Evolutionary conservation across 176 grass and related monocot genomes (phyloP).

Genomic region (Aegilops longissima): DNA sequence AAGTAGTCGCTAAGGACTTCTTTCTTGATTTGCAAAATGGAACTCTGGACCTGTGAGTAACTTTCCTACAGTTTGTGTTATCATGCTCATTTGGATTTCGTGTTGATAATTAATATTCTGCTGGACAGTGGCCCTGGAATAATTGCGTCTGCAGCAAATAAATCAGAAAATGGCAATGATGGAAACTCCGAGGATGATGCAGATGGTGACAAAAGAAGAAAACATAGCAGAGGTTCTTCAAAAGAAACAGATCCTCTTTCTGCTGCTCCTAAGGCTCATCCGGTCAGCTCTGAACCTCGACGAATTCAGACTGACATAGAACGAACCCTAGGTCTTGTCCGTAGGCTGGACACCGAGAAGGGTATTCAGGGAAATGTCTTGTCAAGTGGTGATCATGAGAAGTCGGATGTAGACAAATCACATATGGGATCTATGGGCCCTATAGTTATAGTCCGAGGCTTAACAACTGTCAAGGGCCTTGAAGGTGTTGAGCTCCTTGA

Average conservation of each 20-base stretch:
- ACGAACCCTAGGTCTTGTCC: conserved; percentile 59
- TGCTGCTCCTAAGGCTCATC: conserved; percentile 73
- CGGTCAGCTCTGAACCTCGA: conserved; percentile 64
- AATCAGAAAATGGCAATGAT: conserved; percentile 62
- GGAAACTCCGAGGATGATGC: conserved; percentile 92
- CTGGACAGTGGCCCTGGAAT: conserved; percentile 76
- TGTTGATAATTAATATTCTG: conserved; percentile 43
- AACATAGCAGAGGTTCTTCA: conserved; percentile 52
- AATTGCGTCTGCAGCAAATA: conserved; percentile 39
- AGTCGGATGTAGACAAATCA: conserved; percentile 68
- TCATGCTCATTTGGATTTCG: conserved; percentile 13
- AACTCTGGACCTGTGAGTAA: conserved; percentile 87
- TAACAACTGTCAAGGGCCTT: conserved; percentile 92
- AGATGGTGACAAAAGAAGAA: conserved; percentile 78
- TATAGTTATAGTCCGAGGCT: conserved; percentile 91
- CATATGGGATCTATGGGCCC: conserved; percentile 98
- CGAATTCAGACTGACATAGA: conserved; percentile 86
- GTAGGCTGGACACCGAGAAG: conserved; percentile 92
- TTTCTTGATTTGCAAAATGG: conserved; percentile 95
- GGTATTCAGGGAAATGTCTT: conserved; percentile 78
- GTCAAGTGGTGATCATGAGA: conserved; percentile 64
- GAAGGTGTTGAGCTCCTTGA: conserved; percentile 95
- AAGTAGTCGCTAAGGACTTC: conserved; percentile 67
- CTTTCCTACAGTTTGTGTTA: background rate
- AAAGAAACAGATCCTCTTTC: conserved; percentile 74